Evolutionary conservation across 148 eudicot species (phyloP).

Genomic region (Nepenthes mirabilis): DNA sequence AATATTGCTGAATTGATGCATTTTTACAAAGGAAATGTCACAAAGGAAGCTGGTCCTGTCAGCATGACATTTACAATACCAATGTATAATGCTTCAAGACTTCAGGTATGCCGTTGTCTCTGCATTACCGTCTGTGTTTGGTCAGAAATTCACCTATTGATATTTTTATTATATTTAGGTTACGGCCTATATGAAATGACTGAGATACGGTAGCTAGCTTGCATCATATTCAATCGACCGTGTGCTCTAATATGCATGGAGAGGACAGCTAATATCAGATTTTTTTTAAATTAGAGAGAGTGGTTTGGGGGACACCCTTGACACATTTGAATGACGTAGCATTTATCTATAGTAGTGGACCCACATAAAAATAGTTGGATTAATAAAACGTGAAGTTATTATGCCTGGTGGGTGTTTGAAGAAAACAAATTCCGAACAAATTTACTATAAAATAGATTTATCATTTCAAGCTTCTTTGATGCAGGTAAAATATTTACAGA

Average conservation of each 20-base stretch:
- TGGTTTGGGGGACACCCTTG: too few species aligned
- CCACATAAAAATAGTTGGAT: too few species aligned
- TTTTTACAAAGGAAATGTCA: not conserved
- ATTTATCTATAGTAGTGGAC: too few species aligned
- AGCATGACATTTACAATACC: constrained; percentile 96
- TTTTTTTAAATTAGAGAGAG: too few species aligned
- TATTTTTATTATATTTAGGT: too few species aligned
- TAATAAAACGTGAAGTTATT: not conserved
- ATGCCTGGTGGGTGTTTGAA: not conserved
- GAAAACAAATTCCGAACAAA: too few species aligned
- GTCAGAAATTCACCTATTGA: not conserved
- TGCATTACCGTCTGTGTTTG: not conserved
- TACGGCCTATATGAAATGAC: too few species aligned
- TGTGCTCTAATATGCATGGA: too few species aligned
- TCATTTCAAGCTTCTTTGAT: constrained; percentile 4
- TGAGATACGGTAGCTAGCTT: too few species aligned
- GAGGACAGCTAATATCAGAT: too few species aligned
- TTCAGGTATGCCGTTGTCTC: constrained; percentile 44
- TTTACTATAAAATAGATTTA: not conserved
- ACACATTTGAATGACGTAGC: too few species aligned
- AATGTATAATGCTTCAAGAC: constrained; percentile 88
- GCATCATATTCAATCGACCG: too few species aligned
- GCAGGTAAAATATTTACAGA: constrained; percentile 81
- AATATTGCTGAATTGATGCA: not conserved
- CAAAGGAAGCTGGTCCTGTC: constrained; percentile 6